phyloP scores from a whole-genome alignment of 805 yeast genomes.

The Phaffomyces antillensis region DNA sequence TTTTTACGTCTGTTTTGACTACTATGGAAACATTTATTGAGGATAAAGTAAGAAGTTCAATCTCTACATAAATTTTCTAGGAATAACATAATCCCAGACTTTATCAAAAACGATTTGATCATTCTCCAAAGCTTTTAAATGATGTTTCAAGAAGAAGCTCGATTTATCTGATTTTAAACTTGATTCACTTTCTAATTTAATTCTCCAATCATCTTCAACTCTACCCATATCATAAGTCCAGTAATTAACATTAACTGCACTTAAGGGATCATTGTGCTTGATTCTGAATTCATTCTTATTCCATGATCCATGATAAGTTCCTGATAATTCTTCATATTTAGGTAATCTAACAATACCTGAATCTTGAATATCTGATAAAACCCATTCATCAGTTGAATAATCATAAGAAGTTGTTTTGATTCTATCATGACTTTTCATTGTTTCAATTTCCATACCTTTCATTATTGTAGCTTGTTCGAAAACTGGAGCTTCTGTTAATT shows the following conservation, averaged over 20 bases:
- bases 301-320: constrained; percentile 33
- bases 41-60: not conserved
- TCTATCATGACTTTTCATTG: constrained; percentile 19
- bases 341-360: constrained; percentile 29
- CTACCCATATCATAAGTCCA: constrained; percentile 39
- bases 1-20: too few relatives aligned
- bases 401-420: constrained; percentile 15
- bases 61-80: constrained; percentile 27
- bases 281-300: constrained; percentile 34
- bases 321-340: constrained; percentile 26
- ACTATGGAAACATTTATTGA: too few relatives aligned
- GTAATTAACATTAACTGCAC: constrained; percentile 31
- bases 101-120: constrained; percentile 27
- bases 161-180: constrained; percentile 26
- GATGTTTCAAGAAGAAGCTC: constrained; percentile 28
- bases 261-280: constrained; percentile 31
- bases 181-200: constrained; percentile 27
- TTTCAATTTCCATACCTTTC: constrained; percentile 22
- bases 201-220: constrained; percentile 30
- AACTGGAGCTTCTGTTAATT: constrained; percentile 16
- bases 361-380: constrained; percentile 24
- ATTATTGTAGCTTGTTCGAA: constrained; percentile 27
- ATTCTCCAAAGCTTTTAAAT: constrained; percentile 30
- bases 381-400: constrained; percentile 16
- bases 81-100: constrained; percentile 28